These are phyloP conservation scores for Trypanosoma lewisi DNA, from an alignment of 208 protist genomes.

Conservation along the genomic window DNA sequence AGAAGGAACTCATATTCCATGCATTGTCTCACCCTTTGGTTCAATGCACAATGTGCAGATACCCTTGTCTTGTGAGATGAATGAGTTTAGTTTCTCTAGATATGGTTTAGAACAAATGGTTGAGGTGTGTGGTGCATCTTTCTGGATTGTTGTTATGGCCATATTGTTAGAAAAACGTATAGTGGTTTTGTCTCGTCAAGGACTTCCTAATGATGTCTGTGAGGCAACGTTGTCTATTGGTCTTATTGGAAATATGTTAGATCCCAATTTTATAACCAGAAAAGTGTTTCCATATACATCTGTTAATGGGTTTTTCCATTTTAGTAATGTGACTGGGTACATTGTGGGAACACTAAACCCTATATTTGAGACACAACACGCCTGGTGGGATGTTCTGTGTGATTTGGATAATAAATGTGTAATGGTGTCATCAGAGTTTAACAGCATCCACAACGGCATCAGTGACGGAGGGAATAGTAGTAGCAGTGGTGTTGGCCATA, in stretches of 20 bases:
- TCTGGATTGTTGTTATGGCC: constrained; percentile 57
- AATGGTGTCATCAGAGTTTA: constrained; percentile 9
- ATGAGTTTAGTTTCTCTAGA: constrained; percentile 46
- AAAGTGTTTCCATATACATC: constrained; percentile 83
- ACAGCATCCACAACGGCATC: background rate
- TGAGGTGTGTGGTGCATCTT: constrained; percentile 47
- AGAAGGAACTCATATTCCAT: constrained; percentile 36
- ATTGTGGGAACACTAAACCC: constrained; percentile 80
- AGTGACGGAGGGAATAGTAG: background rate
- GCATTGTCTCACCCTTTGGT: constrained; percentile 46
- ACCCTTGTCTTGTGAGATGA: constrained; percentile 42
- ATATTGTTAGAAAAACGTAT: constrained; percentile 69
- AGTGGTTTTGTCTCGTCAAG: constrained; percentile 64
- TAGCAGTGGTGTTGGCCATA: background rate
- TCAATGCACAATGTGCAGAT: constrained; percentile 43
- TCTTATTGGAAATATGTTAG: constrained; percentile 56
- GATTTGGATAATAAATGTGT: constrained; percentile 61
- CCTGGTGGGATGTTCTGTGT: constrained; percentile 75
- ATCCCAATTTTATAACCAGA: constrained; percentile 56
- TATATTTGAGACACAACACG: constrained; percentile 63
- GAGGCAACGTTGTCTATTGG: constrained; percentile 67
- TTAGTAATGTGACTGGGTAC: constrained; percentile 67
- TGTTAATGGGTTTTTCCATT: constrained; percentile 57
- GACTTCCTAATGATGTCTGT: constrained; percentile 64
- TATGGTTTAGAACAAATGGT: constrained; percentile 71